Evolutionary conservation across 2,329 filamentous ascomycete species (phyloP), one percentile per base, ranked within the genome.

Genomic region (Parascedosporium putredinis): DNA sequence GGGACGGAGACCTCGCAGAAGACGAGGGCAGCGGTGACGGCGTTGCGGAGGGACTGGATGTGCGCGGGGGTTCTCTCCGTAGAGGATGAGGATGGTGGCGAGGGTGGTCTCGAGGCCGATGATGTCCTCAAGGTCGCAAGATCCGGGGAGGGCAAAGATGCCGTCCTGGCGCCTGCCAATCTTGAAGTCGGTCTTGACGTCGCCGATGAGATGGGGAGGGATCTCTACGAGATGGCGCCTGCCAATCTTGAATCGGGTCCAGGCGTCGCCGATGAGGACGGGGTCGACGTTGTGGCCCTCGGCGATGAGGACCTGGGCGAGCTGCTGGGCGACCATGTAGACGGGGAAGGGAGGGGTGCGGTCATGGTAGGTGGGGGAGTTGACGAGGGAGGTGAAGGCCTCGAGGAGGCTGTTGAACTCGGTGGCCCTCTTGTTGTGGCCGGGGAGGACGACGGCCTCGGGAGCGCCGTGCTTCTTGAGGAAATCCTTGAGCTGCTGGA

Each of bases 1-100:
- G 50, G 61, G 47, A 23, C 57, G 49, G 22, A 52, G 51, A 18
- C 53, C 57, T 42, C 25, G 47, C 55, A 57, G 24, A 53, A 51
- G 36, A 50, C 45, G 42, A 55, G 54, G 2, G 54, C 53, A 16
- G 55, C 52, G 42, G 48, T 53, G 47, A 57, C 52, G 36, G 55
- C 52, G 31, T 54, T 52, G 38, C 53, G 51, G 20, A 57, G 34
- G 40, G 54, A 53, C 53, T 49, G 42, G 36, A 56, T 53, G 23
- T 54, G 48, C 38, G 50, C 43, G 51, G 12, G 51, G 55, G 9
- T 46, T 42, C 20, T 45, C 47, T 9, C 52, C 52, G 38, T 56
- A 53, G 25, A 56, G 54, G 31, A 52, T 29, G 3, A 52, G 24
- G 3, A 55, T 46, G 40, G 51, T 54, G 14, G 54, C 49, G 10